Percentiles rank a stretch among this genome's conserved stretches.
phyloP scores from a whole-genome alignment of 139 green algal species.

The Edaphochlamys debaryana region DNA sequence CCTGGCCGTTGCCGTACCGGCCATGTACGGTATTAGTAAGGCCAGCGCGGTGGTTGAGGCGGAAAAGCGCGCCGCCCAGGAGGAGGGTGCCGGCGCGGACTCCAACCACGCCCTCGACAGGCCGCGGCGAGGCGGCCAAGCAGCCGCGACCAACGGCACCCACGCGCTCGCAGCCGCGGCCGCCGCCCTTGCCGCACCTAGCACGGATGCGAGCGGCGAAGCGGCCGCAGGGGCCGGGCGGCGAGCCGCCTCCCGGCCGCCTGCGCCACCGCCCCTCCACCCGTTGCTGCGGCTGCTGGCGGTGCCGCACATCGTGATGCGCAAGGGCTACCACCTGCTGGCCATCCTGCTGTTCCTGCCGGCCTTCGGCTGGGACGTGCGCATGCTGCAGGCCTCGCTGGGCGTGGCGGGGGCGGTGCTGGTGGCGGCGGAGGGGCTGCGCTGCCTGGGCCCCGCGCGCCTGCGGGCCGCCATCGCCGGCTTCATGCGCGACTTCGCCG shows the following conservation, averaged over 20 bases:
- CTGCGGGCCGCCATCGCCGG: conserved; percentile 42
- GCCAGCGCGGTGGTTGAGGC: neutral
- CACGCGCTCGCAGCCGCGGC: no score
- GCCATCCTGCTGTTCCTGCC: conserved; percentile 80
- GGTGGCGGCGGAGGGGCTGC: conserved; percentile 29
- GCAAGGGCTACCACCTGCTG: conserved; percentile 87
- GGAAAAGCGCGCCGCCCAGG: neutral
- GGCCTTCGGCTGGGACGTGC: conserved; percentile 69
- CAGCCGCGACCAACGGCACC: no score
- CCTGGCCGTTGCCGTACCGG: conserved; percentile 61
- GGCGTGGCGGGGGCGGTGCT: conserved; percentile 44
- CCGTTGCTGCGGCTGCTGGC: neutral
- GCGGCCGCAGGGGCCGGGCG: no score
- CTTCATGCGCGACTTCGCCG: conserved; percentile 80
- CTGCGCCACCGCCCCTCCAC: no score
- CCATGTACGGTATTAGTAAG: conserved; percentile 52
- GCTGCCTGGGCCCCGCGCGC: neutral
- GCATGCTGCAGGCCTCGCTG: conserved; percentile 68
- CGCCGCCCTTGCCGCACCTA: neutral
- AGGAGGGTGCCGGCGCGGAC: no score
- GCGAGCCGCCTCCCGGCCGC: no score
- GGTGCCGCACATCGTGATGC: conserved; percentile 54
- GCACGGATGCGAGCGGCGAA: conserved; percentile 26
- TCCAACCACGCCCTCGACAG: no score
- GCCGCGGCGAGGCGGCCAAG: no score